These are phyloP conservation scores for Puya raimondii DNA, from an alignment of 176 grass and related monocot species.

Conservation along the genomic window DNA sequence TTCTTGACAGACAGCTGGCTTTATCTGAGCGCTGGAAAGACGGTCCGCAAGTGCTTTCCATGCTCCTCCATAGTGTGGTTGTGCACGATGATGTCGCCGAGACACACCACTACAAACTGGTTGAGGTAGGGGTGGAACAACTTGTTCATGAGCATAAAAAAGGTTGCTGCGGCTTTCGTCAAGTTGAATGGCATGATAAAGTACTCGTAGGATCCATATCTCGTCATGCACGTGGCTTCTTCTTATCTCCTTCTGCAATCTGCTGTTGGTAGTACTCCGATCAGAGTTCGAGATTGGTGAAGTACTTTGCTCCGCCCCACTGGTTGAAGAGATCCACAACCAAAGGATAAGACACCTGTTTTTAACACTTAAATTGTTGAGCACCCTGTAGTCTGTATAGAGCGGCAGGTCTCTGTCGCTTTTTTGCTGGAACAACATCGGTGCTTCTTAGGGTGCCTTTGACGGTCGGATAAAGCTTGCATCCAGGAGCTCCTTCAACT, in stretches of 20 bases:
- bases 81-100: not conserved
- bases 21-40: too few species aligned
- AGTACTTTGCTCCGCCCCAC: not conserved
- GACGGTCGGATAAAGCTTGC: not conserved
- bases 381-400: not conserved
- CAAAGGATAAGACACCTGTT: not conserved
- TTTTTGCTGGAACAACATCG: not conserved
- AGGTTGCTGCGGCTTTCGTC: not conserved
- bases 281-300: too few species aligned
- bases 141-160: not conserved
- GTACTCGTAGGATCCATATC: not conserved
- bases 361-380: not conserved
- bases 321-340: not conserved
- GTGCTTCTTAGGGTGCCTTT: not conserved
- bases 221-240: too few species aligned
- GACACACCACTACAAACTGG: not conserved
- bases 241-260: too few species aligned
- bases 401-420: not conserved
- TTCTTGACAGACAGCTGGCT: too few species aligned
- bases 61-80: not conserved
- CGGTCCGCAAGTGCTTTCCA: not conserved
- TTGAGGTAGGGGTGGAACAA: not conserved
- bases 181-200: not conserved
- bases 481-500: not conserved
- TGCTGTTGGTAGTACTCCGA: too few species aligned